Conservation (phyloP, 139 green algal genomes). For the Penium margaritaceum region DNA sequence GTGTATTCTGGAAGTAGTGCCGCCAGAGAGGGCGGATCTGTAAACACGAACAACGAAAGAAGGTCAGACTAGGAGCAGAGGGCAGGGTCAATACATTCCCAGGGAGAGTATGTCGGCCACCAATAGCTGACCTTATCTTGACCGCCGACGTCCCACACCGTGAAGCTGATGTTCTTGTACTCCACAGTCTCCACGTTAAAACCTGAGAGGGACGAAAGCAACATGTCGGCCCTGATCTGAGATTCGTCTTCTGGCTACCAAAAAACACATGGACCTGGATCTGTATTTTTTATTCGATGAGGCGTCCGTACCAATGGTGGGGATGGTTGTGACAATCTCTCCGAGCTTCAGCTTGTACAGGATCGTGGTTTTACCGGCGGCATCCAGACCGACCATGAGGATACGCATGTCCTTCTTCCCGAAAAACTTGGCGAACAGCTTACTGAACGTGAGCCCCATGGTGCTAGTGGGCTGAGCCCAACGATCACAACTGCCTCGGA, state of each 20-base stretch:
- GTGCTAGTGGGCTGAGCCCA: no score
- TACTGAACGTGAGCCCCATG: constrained; percentile 90
- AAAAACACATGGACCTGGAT: no score
- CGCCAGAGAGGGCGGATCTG: constrained; percentile 80
- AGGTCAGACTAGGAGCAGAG: neutral
- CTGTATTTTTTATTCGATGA: no score
- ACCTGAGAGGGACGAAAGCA: constrained; percentile 46
- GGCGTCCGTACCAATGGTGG: constrained; percentile 74
- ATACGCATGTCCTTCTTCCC: constrained; percentile 88
- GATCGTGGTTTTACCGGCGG: constrained; percentile 94
- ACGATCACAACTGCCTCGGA: no score
- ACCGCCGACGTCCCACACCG: constrained; percentile 61
- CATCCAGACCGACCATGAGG: constrained; percentile 93
- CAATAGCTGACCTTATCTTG: constrained; percentile 84
- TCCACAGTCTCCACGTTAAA: constrained; percentile 86
- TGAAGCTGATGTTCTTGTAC: constrained; percentile 95
- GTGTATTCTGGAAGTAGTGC: constrained; percentile 98
- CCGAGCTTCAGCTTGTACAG: constrained; percentile 97
- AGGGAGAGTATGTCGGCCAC: neutral
- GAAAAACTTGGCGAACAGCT: constrained; percentile 67
- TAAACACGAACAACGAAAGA: neutral
- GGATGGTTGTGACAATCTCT: constrained; percentile 77
- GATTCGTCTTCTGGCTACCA: no score
- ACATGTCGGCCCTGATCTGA: no score
- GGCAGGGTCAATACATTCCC: neutral